Evolutionary conservation across 2,329 filamentous ascomycete species (phyloP), one percentile per base, ranked within the genome.

Genomic region (Paecilomyces variotii): DNA sequence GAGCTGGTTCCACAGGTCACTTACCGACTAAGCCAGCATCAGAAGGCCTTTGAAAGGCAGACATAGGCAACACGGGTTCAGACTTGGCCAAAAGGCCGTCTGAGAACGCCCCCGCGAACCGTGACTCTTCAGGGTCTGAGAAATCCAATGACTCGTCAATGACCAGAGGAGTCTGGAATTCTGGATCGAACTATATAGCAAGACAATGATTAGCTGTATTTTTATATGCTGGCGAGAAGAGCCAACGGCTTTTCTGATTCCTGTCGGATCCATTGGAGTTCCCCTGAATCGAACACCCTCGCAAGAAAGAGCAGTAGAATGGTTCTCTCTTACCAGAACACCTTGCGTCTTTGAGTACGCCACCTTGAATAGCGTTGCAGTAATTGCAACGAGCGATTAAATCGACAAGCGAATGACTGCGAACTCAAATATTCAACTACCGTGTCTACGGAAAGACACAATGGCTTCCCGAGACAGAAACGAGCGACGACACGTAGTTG

Each of bases 1-100:
- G 50, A 52, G 24, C 45, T 26, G 10, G 9, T 52, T 28, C 24
- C 24, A 24, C 24, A 12, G 50, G 6, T 26, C 60, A 87, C 90
- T 79, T 80, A 95, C 91, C 89, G 77, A 93, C 88, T 79, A 92
- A 84, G 74, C 87, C 88, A 74, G 87, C 82, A 76, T 86, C 81
- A 74, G 88, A 85, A 60, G 85, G 77, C 78, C 95, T 96, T 70
- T 82, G 81, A 81, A 91, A 92, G 77, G 87, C 87, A 75, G 89
- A 88, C 88, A 92, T 92, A 76, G 88, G 86, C 77, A 89, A 78
- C 69, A 86, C 77, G 78, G 84, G 76, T 80, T 84, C 80, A 75
- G 78, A 77, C 73, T 79, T 81, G 76, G 78, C 79, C 75, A 78
- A 73, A 63, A 79, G 77, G 78, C 79, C 79, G 72, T 77, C 76